Evolutionary conservation across 1,284 basidiomycete species (phyloP).

Genomic region (Melampsora occidentalis): DNA sequence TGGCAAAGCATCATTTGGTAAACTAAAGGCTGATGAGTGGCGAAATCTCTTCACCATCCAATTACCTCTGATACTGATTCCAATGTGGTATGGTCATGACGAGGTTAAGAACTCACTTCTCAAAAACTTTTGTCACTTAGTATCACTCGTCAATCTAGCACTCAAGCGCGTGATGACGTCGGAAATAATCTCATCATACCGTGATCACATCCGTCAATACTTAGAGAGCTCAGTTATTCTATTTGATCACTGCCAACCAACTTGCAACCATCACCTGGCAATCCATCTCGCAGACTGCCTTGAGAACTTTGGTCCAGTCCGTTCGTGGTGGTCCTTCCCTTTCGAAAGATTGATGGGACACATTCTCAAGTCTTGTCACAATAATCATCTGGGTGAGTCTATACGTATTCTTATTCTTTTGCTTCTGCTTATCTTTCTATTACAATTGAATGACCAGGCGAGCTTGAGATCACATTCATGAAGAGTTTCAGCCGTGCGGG

Average conservation of each 20-base stretch:
- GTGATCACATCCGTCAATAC: neutral
- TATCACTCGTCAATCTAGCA: neutral
- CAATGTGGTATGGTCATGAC: neutral
- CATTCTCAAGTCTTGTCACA: neutral
- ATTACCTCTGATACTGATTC: too few species aligned
- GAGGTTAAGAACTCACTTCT: neutral
- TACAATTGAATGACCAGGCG: too few species aligned
- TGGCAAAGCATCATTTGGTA: slow-evolving; percentile 18
- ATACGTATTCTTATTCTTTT: too few species aligned
- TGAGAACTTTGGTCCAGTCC: slow-evolving; percentile 4
- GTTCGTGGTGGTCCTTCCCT: slow-evolving; percentile 13
- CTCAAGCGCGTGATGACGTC: neutral
- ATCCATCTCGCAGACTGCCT: slow-evolving; percentile 17
- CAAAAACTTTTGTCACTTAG: slow-evolving; percentile 21
- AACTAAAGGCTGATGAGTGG: slow-evolving; percentile 17
- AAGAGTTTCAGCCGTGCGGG: too few species aligned
- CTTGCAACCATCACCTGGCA: neutral
- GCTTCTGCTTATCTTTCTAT: neutral
- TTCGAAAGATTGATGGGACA: neutral
- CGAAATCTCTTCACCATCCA: too few species aligned
- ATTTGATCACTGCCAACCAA: neutral
- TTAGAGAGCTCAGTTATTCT: slow-evolving; percentile 1
- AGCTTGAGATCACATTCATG: neutral
- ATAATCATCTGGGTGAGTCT: slow-evolving; percentile 2
- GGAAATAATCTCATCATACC: neutral